A percentile compares a stretch with the other conserved stretches of the same genome.
These are phyloP conservation scores for Phaeotremella skinneri DNA, from an alignment of 768 basidiomycete species.

Conservation along the genomic window DNA sequence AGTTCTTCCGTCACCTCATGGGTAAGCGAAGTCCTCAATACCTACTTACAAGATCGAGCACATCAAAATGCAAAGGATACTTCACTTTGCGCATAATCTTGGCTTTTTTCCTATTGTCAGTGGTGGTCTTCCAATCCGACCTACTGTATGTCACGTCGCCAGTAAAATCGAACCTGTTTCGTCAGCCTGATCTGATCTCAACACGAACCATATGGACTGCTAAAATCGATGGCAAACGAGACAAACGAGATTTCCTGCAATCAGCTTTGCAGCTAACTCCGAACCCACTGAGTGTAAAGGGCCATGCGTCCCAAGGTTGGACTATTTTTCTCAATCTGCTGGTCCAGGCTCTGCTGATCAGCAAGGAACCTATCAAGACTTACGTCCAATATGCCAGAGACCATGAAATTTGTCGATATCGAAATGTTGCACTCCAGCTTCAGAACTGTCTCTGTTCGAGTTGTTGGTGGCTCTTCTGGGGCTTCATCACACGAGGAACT, in stretches of 20 bases:
- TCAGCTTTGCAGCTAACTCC: neutral
- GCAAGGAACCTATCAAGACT: constrained; percentile 38
- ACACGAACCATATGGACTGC: constrained; percentile 71
- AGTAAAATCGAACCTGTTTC: constrained; percentile 77
- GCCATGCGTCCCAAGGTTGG: constrained; percentile 76
- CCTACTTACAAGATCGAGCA: constrained; percentile 62
- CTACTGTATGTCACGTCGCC: constrained; percentile 74
- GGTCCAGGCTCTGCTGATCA: constrained; percentile 68
- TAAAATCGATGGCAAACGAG: constrained; percentile 72
- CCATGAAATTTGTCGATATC: constrained; percentile 81
- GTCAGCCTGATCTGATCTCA: constrained; percentile 4
- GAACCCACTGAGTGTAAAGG: constrained; percentile 63
- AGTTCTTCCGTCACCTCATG: constrained; percentile 66
- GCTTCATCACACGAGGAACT: constrained; percentile 81
- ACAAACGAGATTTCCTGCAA: constrained; percentile 64
- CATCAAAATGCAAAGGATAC: constrained; percentile 85
- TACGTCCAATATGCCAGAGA: constrained; percentile 77
- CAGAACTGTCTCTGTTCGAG: constrained; percentile 68
- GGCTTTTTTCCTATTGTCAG: constrained; percentile 60
- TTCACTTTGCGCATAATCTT: constrained; percentile 97
- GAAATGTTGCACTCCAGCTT: constrained; percentile 93
- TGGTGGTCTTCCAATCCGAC: neutral
- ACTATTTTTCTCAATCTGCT: constrained; percentile 80
- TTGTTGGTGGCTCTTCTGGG: constrained; percentile 68
- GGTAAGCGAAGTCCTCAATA: neutral